A percentile compares a stretch with the other conserved stretches of the same genome.
These are phyloP conservation scores for Papiliotrema nemorosa DNA, from an alignment of 1,284 basidiomycete genomes.

Conservation along the genomic window DNA sequence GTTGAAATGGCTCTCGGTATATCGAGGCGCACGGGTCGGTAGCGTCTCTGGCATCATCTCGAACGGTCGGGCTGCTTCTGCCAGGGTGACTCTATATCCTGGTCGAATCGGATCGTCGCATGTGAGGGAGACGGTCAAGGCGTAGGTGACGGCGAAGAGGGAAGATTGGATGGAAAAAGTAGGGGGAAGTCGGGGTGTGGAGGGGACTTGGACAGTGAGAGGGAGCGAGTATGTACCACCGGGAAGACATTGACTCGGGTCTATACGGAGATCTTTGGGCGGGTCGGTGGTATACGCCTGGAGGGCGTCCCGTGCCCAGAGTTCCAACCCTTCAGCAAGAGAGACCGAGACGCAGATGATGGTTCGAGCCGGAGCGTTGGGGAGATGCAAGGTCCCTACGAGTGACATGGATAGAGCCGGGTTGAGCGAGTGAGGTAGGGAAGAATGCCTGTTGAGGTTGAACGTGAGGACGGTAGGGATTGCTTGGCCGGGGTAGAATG, in stretches of 20 bases:
- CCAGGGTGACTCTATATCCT: conserved; percentile 19
- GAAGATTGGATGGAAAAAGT: conserved; percentile 24
- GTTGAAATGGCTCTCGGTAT: conserved; percentile 19
- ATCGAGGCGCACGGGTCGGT: conserved; percentile 24
- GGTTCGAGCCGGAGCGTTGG: conserved; percentile 20
- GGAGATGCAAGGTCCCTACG: conserved; percentile 33
- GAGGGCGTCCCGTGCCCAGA: conserved; percentile 41
- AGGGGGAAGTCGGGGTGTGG: conserved; percentile 35
- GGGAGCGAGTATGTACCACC: conserved; percentile 41
- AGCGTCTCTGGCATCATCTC: conserved; percentile 41
- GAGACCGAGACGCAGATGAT: conserved; percentile 41
- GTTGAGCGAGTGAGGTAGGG: conserved; percentile 31
- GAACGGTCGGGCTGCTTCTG: conserved; percentile 26
- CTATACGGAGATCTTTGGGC: conserved; percentile 17
- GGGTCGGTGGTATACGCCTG: conserved; percentile 20
- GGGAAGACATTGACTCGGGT: conserved; percentile 28
- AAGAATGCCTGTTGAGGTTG: conserved; percentile 29
- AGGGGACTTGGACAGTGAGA: conserved; percentile 40
- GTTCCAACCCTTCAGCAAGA: conserved; percentile 32
- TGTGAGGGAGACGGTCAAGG: conserved; percentile 30
- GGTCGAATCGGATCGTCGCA: conserved; percentile 27
- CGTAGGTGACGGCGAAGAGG: conserved; percentile 37
- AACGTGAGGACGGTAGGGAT: conserved; percentile 40
- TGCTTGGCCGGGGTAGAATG: conserved; percentile 39
- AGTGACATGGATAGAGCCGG: conserved; percentile 37